Base-by-base conservation (phyloP, 352 stramenopile genomes). In the Globisporangium nagaii region DNA sequence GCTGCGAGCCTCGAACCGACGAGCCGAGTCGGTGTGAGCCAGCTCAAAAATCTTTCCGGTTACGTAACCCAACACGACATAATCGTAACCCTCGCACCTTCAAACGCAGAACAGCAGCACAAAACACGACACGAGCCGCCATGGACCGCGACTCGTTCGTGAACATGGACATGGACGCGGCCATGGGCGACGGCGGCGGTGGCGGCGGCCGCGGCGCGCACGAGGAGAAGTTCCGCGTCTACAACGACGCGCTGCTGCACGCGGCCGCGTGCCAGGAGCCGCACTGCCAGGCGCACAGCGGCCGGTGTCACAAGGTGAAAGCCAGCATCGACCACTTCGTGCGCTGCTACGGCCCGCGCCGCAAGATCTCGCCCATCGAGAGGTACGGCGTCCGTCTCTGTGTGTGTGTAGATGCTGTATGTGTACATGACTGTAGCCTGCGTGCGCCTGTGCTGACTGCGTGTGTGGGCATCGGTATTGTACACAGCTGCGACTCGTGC, bases 321-420 rank as follows among this genome's bases (percentile, higher is more conserved):
- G 77, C 73, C n/a, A 90, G 82, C 48, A 91, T 93, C 61, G 78
- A 93, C 63, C 84, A 95, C 66, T 95, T 95, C 44, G 76, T 92
- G 57, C 79, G 80, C 25, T 95, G 84, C 56, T 95, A 93, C 56
- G 77, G 82, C 6, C 74, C 82, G 30, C 80, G 84, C 30, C 78
- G 84, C 42, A 75, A 74, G 27, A 41, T 66, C 28, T 88, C 76
- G 10, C 72, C 82, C 15, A 91, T 95, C 53, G 84, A 95, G 60
- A 92, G 79, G 82, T 92, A 49, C 34, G 53, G 10, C 24, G 32
- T 46, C 4, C 17, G 43, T 55, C 30, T 13, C 1, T 37, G 10
- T 2, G 15, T 32, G 15, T 50, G 9, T 36, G 13, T 41, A 27
- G 27, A 15, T 19, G 35, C 50, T 27, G 22, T 39, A 12, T 39